Evolutionary conservation across 2,329 filamentous ascomycete genomes (phyloP), one percentile per base, ranked within the genome.

Genomic region (Cladorrhinum sp.): DNA sequence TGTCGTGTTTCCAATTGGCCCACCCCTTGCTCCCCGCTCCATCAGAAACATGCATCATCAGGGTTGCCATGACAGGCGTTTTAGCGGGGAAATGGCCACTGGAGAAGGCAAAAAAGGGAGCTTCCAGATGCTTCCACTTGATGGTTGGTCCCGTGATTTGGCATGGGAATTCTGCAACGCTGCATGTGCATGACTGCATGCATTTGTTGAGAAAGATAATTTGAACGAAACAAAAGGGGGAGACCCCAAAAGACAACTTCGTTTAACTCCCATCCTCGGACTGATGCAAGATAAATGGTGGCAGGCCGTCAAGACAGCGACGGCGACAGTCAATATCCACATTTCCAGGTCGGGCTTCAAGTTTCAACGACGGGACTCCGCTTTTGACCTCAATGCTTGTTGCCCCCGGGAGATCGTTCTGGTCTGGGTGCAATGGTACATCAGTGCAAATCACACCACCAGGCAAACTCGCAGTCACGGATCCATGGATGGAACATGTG

Each of bases 111-210:
- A 57, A 36, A 48, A 42, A 16, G 33, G 49, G 48, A 60, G 58
- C 58, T 60, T 60, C 58, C 58, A 60, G 54, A 60, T 46, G 58
- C 52, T 60, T 60, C 58, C 39, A 49, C 54, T 39, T 28, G 49
- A 12, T 51, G 42, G 16, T 3, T 46, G 42, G 42, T 46, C 42
- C 10, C 16, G 18, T 18, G 18, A 46, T 18, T 18, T 18, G 18
- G n/a, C 3, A 46, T 46, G 42, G 10, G n/a, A 46, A 18, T 46
- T 20, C 42, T 46, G 42, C 42, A 46, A 21, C 42, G 7, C 42
- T 28, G 12, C 42, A 9, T 28, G 9, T 20, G 4, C n/a, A 46
- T 46, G 16, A 18, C 42, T 46, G n/a, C 42, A 46, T 46, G 42
- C n/a, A 46, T 18, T 20, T 46, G 42, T 46, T 46, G 18, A 46